Percentiles rank a stretch among this genome's conserved stretches.
phyloP scores from a whole-genome alignment of 148 eudicot genomes.

The Euryodendron excelsum region DNA sequence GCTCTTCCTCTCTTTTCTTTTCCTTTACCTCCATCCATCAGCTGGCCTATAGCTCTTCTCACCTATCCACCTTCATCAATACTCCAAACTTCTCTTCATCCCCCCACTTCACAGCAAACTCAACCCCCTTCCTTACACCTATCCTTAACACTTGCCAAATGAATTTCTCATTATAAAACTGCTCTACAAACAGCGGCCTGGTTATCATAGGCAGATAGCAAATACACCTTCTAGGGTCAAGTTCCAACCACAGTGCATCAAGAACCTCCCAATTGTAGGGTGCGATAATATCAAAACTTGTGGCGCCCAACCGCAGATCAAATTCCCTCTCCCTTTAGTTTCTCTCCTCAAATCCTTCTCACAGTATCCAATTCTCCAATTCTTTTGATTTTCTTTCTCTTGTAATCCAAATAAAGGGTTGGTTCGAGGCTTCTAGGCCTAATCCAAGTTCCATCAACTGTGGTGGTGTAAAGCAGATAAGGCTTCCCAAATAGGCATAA shows the following conservation, averaged over 20 bases:
- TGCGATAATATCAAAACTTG: background rate
- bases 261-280: background rate
- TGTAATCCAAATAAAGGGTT: constrained; percentile 22
- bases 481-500: constrained; percentile 23
- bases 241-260: constrained; percentile 4
- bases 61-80: background rate
- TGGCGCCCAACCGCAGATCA: constrained; percentile 8
- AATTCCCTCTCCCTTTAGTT: background rate
- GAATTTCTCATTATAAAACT: background rate
- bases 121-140: background rate
- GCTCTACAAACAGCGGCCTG: background rate
- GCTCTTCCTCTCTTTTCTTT: background rate
- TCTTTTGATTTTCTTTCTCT: constrained; percentile 2
- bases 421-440: constrained; percentile 20
- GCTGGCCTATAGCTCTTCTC: background rate
- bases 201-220: background rate
- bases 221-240: background rate
- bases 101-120: background rate
- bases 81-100: constrained; percentile 5
- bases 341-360: constrained; percentile 25
- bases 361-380: constrained; percentile 9
- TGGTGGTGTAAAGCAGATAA: background rate
- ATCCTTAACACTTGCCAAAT: background rate
- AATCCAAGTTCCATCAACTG: constrained; percentile 23
- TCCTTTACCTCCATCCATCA: background rate